A percentile compares a stretch with the other conserved stretches of the same genome.
phyloP scores from a whole-genome alignment of 345 rosid genomes.

The Citrus maxima region DNA sequence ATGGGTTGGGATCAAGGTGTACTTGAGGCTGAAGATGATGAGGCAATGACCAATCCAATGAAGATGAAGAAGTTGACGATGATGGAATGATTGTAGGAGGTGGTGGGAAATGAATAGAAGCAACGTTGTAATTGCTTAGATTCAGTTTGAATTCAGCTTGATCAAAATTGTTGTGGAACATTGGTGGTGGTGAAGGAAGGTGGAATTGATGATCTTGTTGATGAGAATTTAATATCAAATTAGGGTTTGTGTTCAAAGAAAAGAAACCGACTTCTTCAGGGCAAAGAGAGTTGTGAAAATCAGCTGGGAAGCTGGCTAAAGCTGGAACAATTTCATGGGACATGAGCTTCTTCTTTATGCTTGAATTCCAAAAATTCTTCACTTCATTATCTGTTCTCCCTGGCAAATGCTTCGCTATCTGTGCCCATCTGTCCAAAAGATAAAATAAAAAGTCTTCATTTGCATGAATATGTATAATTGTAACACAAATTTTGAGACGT shows the following conservation, averaged over 20 bases:
- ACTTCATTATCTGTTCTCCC: slow-evolving; percentile 96
- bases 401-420: slow-evolving; percentile 82
- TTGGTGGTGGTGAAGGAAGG: slow-evolving; percentile 29
- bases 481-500: background rate
- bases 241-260: slow-evolving; percentile 53
- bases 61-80: slow-evolving; percentile 14
- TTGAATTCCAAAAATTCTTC: slow-evolving; percentile 94
- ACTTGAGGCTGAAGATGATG: slow-evolving; percentile 15
- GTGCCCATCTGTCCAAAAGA: slow-evolving; percentile 66
- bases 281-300: slow-evolving; percentile 17
- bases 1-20: slow-evolving; percentile 18
- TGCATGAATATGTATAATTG: background rate
- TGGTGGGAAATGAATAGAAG: slow-evolving; percentile 22
- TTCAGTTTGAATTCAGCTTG: slow-evolving; percentile 41
- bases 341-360: slow-evolving; percentile 80
- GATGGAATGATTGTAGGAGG: slow-evolving; percentile 5
- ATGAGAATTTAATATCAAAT: slow-evolving; percentile 25
- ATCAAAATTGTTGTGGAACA: slow-evolving; percentile 49
- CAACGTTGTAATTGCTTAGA: slow-evolving; percentile 15
- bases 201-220: slow-evolving; percentile 32
- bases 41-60: slow-evolving; percentile 36
- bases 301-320: slow-evolving; percentile 27
- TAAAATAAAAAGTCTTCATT: no score
- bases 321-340: slow-evolving; percentile 44
- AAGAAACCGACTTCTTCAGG: slow-evolving; percentile 27